Evolutionary conservation across 352 stramenopile species (phyloP).

Genomic region (Pythium phragmiticola): DNA sequence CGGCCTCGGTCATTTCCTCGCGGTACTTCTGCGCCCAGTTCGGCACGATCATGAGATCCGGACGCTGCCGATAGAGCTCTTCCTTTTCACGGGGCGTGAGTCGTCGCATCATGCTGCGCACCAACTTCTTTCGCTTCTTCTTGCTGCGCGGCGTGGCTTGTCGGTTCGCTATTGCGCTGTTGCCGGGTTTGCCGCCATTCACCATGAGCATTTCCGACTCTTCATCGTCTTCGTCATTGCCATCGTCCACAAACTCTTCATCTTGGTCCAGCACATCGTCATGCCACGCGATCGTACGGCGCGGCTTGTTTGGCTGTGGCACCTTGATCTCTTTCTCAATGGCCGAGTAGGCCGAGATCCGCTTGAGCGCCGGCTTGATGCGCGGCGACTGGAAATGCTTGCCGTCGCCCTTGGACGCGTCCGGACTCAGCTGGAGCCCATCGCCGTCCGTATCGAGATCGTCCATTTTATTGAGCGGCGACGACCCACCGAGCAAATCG

Average conservation of each 20-base stretch:
- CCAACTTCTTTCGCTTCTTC: conserved; percentile 83
- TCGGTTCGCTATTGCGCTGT: conserved; percentile 44
- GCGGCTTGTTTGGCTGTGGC: conserved; percentile 26
- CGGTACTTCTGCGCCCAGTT: conserved; percentile 90
- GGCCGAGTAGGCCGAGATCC: conserved; percentile 71
- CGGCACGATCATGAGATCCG: conserved; percentile 84
- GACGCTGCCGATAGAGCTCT: conserved; percentile 76
- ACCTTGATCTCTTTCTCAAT: conserved; percentile 42
- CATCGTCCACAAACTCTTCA: conserved; percentile 76
- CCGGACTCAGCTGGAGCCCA: conserved; percentile 77
- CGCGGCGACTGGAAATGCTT: conserved; percentile 59
- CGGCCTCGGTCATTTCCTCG: conserved; percentile 72
- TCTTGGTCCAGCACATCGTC: conserved; percentile 76
- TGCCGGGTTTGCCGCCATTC: conserved; percentile 32
- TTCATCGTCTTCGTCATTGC: conserved; percentile 36
- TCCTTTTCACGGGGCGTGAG: conserved; percentile 82
- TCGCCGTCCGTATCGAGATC: conserved; percentile 80
- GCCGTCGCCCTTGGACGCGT: conserved; percentile 50
- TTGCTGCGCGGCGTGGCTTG: conserved; percentile 62
- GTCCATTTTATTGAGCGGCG: conserved; percentile 51
- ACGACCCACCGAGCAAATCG: conserved; percentile 63
- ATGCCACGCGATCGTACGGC: conserved; percentile 67
- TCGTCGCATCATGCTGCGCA: conserved; percentile 73
- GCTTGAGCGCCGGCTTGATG: conserved; percentile 64
- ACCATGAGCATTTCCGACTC: conserved; percentile 64